Conservation (phyloP, 441 rosid species). For the Melianthus villosus region DNA sequence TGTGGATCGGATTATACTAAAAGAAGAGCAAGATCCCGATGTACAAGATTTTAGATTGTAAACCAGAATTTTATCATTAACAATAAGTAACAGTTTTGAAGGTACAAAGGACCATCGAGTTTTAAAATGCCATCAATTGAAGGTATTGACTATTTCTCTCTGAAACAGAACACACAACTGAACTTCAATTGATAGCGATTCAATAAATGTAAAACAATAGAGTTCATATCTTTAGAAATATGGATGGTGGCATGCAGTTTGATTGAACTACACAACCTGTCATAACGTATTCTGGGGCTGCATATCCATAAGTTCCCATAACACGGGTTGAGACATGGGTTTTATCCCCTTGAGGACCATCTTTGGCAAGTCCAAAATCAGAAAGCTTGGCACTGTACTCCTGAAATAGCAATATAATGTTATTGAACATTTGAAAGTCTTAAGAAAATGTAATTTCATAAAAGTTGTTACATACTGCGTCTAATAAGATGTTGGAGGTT, state of each 20-base stretch:
- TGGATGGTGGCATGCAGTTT: too few species aligned
- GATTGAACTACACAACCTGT: too few species aligned
- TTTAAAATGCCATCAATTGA: too few species aligned
- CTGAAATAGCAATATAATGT: slow-evolving; percentile 5
- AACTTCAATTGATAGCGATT: too few species aligned
- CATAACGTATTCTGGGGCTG: slow-evolving; percentile 25
- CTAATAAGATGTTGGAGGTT: slow-evolving; percentile 28
- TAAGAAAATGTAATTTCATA: background rate
- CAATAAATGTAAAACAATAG: too few species aligned
- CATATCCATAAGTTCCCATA: slow-evolving; percentile 30
- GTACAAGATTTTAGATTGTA: too few species aligned
- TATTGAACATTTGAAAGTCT: background rate
- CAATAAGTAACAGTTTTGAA: too few species aligned
- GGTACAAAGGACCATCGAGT: too few species aligned
- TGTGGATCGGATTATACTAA: background rate
- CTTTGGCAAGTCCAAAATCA: slow-evolving; percentile 28
- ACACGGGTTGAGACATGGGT: slow-evolving; percentile 20
- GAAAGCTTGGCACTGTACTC: slow-evolving; percentile 32
- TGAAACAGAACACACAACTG: too few species aligned
- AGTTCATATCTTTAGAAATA: too few species aligned
- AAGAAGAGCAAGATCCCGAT: background rate
- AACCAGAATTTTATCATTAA: too few species aligned
- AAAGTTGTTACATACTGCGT: slow-evolving; percentile 18
- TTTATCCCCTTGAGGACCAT: slow-evolving; percentile 24
- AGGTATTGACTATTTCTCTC: too few species aligned